Percentiles rank a stretch among this genome's conserved stretches.
Conservation (phyloP, 495 filamentous ascomycete species). For the Aspergillus panamensis region DNA sequence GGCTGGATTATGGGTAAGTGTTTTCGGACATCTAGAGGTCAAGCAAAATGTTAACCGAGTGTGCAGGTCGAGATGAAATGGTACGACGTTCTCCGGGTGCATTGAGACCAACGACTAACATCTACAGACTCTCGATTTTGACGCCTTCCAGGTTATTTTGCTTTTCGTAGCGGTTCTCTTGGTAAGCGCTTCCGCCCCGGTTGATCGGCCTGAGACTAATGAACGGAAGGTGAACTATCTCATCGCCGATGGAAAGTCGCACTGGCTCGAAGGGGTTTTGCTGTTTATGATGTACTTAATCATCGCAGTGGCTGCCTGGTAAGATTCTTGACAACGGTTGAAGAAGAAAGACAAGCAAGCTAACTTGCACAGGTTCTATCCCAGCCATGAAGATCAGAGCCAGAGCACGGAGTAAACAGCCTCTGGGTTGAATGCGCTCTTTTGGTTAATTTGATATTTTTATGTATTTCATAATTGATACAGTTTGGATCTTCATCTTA, state of each 20-base stretch:
- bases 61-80: constrained; percentile 38
- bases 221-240: constrained; percentile 66
- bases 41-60: constrained; percentile 1
- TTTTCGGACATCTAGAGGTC: constrained; percentile 17
- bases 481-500: too few relatives aligned
- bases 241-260: constrained; percentile 60
- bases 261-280: constrained; percentile 72
- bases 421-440: too few relatives aligned
- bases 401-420: background rate
- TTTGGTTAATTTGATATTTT: too few relatives aligned
- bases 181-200: constrained; percentile 20
- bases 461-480: too few relatives aligned
- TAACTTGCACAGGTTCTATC: constrained; percentile 20
- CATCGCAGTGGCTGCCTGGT: constrained; percentile 60
- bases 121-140: constrained; percentile 69
- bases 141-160: constrained; percentile 75
- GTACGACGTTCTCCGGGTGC: constrained; percentile 19
- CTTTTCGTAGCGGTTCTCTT: constrained; percentile 75
- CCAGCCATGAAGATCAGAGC: constrained; percentile 18
- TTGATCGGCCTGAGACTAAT: background rate
- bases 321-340: constrained; percentile 7
- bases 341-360: background rate
- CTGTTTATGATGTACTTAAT: constrained; percentile 71
- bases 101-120: constrained; percentile 16
- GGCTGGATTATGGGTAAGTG: constrained; percentile 72